Base-by-base conservation (phyloP, 2,329 filamentous ascomycete species). In the Penicillium sp. region DNA sequence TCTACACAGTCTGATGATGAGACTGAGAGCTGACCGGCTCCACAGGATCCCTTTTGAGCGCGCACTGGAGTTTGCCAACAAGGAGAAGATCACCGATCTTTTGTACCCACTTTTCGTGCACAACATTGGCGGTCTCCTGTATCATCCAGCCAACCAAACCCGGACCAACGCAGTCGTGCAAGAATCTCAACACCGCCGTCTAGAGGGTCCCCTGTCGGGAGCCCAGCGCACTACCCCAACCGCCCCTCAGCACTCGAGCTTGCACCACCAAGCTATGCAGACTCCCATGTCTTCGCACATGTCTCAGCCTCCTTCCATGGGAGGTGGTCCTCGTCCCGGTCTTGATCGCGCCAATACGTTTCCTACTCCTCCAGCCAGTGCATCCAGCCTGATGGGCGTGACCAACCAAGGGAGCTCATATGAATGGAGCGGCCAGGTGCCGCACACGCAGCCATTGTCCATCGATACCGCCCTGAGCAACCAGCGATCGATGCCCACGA, bases 11-110 rank as follows among this genome's bases (percentile, higher is more conserved):
- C 30, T 33, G 8, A 2, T 8, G 11, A 33, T 33, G 10, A 11
- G 4, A 11, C 1, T 11, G 30, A 33, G 30, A 37, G n/a, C 28
- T 55, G 11, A 45, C 7, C 4, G 7, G 4, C 19, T 25, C 16
- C 25, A 69, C 53, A 97, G 93, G 93, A 99, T 99, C 72, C 95
- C 95, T 1, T 98, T 96, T 71, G 95, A 98, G 70, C 89, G 95
- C 67, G 95, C 95, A n/a, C 82, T 99, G 57, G 95, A 98, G 71
- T 98, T 99, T 75, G 95, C 95, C 67, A 99, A 99, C 82, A 98
- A 97, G 84, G 95, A 99, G 79, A 98, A 98, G 81, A 99, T 98
- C 66, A 98, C 95, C 0, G 94, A 98, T 79, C 82, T 93, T 52
- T 81, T 98, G 57, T 99, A 98, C 77, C 95, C 95, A 55, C 83